A percentile compares a stretch with the other conserved stretches of the same genome.
Evolutionary conservation across 2,329 filamentous ascomycete genomes (phyloP).

Genomic region (Calonectria montana): DNA sequence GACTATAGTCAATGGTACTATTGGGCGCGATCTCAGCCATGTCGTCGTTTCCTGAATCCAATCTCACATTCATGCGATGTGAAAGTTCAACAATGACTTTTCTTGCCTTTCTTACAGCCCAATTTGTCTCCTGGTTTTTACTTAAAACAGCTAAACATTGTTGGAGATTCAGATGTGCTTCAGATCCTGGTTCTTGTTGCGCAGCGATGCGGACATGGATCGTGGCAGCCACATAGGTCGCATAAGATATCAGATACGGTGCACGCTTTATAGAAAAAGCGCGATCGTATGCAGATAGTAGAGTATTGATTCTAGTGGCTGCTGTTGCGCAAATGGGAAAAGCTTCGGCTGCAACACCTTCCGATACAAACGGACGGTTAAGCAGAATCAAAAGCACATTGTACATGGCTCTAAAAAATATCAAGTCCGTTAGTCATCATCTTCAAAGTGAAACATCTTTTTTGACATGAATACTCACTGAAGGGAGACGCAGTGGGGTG

Average conservation of each 20-base stretch:
- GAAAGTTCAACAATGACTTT: background rate
- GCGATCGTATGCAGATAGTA: background rate
- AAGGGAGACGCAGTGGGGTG: background rate
- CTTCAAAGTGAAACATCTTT: no score
- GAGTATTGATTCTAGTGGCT: background rate
- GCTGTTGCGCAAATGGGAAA: background rate
- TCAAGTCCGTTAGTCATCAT: no score
- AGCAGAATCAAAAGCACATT: background rate
- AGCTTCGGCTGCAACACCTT: background rate
- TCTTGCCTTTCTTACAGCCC: background rate
- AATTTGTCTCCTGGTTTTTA: background rate
- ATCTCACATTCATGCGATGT: background rate
- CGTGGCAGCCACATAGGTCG: background rate
- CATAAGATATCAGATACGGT: background rate
- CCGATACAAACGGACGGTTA: background rate
- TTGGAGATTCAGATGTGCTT: background rate
- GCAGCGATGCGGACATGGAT: background rate
- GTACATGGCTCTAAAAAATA: background rate
- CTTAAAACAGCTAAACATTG: background rate
- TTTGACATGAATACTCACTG: background rate
- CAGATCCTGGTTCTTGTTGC: background rate
- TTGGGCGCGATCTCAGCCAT: no score
- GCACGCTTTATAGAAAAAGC: background rate
- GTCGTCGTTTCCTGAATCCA: background rate
- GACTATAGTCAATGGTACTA: background rate